Evolutionary conservation across 495 filamentous ascomycete species (phyloP).

Genomic region (Amniculicola lignicola): DNA sequence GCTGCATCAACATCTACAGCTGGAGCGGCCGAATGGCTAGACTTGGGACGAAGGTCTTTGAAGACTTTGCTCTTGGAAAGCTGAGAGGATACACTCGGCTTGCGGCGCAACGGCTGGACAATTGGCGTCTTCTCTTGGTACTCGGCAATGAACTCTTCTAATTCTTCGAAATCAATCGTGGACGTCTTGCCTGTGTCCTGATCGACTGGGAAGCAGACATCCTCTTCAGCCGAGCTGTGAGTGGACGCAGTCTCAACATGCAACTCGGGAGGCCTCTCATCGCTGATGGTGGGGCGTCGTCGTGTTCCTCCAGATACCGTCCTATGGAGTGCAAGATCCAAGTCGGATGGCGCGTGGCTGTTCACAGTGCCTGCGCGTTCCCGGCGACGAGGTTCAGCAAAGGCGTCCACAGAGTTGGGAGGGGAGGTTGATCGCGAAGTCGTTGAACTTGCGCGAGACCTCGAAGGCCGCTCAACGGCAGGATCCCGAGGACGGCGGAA

Average conservation of each 20-base stretch:
- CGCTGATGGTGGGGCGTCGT: slow-evolving; percentile 61
- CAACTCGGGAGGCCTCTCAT: slow-evolving; percentile 50
- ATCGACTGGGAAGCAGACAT: slow-evolving; percentile 75
- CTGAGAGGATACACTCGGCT: slow-evolving; percentile 54
- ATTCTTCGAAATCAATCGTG: slow-evolving; percentile 79
- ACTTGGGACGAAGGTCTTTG: slow-evolving; percentile 56
- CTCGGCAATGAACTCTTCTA: slow-evolving; percentile 80
- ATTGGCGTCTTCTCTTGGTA: slow-evolving; percentile 46
- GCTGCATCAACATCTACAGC: slow-evolving; percentile 40
- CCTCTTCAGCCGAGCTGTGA: slow-evolving; percentile 62
- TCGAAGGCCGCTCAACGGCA: slow-evolving; percentile 46
- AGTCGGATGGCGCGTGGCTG: slow-evolving; percentile 55
- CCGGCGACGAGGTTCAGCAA: slow-evolving; percentile 72
- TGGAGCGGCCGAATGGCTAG: slow-evolving; percentile 16
- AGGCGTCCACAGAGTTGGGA: slow-evolving; percentile 96
- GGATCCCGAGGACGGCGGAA: slow-evolving; percentile 39
- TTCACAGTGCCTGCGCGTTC: slow-evolving; percentile 65
- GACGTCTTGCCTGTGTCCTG: slow-evolving; percentile 54
- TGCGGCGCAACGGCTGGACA: slow-evolving; percentile 43
- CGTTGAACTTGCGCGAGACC: slow-evolving; percentile 54
- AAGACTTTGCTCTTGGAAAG: slow-evolving; percentile 55
- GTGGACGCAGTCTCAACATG: slow-evolving; percentile 45
- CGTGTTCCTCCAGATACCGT: slow-evolving; percentile 66
- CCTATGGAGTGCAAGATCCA: slow-evolving; percentile 64
- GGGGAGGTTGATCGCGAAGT: slow-evolving; percentile 74